Conservation (phyloP, 148 eudicot genomes). For the Cornus kousa region DNA sequence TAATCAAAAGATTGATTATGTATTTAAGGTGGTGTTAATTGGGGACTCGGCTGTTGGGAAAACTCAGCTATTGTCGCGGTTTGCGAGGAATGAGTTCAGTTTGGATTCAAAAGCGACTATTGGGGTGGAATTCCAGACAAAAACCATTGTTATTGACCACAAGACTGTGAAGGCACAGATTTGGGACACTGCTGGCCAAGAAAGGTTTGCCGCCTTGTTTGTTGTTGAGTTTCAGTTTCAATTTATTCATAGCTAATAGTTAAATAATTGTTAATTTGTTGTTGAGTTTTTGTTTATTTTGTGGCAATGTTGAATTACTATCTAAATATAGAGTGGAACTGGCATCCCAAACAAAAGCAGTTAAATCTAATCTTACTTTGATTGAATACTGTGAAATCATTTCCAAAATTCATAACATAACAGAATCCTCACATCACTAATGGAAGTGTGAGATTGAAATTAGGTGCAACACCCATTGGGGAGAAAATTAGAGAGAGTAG, state of each 20-base stretch:
- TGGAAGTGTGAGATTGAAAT: too few species aligned
- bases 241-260: background rate
- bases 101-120: conserved; percentile 63
- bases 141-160: conserved; percentile 47
- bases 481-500: too few species aligned
- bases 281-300: too few species aligned
- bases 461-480: too few species aligned
- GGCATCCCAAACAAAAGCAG: too few species aligned
- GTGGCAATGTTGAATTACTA: too few species aligned
- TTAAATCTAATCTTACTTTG: too few species aligned
- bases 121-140: conserved; percentile 67
- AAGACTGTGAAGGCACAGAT: conserved; percentile 61
- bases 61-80: conserved; percentile 58
- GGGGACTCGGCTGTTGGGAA: conserved; percentile 68
- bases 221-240: background rate
- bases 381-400: background rate
- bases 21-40: conserved; percentile 57
- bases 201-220: conserved; percentile 33
- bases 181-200: conserved; percentile 74
- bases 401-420: too few species aligned
- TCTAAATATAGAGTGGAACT: too few species aligned
- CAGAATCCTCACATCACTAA: too few species aligned
- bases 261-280: too few species aligned
- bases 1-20: conserved; percentile 58
- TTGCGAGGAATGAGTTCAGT: conserved; percentile 57